phyloP scores from a whole-genome alignment of 208 protist genomes.

The Wallacemonas sp. region DNA sequence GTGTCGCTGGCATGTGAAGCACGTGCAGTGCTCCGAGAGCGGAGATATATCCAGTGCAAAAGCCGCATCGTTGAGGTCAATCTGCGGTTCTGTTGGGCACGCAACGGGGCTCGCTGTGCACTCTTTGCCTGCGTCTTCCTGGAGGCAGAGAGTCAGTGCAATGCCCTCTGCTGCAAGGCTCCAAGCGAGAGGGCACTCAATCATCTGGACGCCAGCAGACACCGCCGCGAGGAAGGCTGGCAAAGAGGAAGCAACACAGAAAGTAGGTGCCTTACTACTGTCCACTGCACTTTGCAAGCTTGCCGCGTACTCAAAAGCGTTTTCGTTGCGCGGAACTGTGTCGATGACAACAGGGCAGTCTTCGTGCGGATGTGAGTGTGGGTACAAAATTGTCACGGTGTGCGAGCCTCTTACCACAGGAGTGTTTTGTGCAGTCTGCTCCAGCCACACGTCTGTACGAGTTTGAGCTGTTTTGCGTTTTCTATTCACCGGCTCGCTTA shows the following conservation, averaged over 20 bases:
- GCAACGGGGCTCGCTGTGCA: no score
- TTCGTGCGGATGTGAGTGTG: constrained; percentile 3
- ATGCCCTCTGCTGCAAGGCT: constrained; percentile 73
- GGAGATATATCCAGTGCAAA: constrained; percentile 67
- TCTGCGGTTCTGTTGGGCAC: constrained; percentile 18
- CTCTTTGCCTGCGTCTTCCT: background rate
- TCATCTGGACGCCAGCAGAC: constrained; percentile 34
- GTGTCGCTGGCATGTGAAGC: constrained; percentile 80
- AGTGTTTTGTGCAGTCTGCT: background rate
- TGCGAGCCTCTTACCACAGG: background rate
- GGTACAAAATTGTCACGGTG: background rate
- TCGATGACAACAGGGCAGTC: constrained; percentile 22
- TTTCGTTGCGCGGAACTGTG: constrained; percentile 35
- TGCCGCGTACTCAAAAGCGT: constrained; percentile 5
- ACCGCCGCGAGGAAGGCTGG: constrained; percentile 44
- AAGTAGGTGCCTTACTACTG: constrained; percentile 7
- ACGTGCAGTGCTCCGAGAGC: constrained; percentile 47
- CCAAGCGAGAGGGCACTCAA: constrained; percentile 78
- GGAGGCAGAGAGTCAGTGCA: constrained; percentile 20
- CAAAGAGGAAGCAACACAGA: constrained; percentile 50
- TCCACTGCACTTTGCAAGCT: background rate
- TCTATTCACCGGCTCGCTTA: constrained; percentile 37
- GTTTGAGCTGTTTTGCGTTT: constrained; percentile 36
- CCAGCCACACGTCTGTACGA: constrained; percentile 39
- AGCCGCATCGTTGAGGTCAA: constrained; percentile 74